Evolutionary conservation across 2,329 filamentous ascomycete genomes (phyloP).

Genomic region (Tolypocladium album): DNA sequence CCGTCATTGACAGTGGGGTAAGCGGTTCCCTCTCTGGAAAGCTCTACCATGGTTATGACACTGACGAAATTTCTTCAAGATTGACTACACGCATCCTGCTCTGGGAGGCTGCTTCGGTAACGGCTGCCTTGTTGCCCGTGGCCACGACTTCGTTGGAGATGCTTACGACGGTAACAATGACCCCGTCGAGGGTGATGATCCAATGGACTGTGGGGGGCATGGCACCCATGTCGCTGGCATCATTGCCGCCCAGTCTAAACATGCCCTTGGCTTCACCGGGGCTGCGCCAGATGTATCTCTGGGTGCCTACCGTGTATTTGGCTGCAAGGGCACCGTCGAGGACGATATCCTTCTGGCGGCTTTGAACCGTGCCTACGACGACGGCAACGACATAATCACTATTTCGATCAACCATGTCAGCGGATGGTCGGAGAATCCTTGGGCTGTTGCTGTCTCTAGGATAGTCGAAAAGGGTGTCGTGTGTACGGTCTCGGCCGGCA

Average conservation of each 20-base stretch:
- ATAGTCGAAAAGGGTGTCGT: slow-evolving; percentile 30
- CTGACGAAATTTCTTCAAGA: slow-evolving; percentile 14
- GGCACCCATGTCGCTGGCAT: slow-evolving; percentile 13
- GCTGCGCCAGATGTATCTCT: not conserved
- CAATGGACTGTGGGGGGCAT: slow-evolving; percentile 9
- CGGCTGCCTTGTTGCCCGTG: slow-evolving; percentile 26
- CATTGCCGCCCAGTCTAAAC: slow-evolving; percentile 10
- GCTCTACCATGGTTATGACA: no score
- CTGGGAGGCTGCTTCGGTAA: slow-evolving; percentile 48
- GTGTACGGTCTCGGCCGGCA: slow-evolving; percentile 41
- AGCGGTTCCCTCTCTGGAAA: not conserved
- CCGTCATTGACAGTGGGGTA: slow-evolving; percentile 41
- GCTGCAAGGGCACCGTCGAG: slow-evolving; percentile 14
- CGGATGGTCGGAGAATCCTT: slow-evolving; percentile 24
- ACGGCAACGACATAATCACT: slow-evolving; percentile 28
- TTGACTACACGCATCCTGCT: slow-evolving; percentile 49
- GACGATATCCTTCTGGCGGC: slow-evolving; percentile 41
- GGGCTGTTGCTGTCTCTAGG: slow-evolving; percentile 29
- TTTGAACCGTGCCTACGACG: slow-evolving; percentile 31
- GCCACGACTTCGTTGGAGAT: slow-evolving; percentile 15
- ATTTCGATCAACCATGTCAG: slow-evolving; percentile 9
- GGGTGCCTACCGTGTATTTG: not conserved
- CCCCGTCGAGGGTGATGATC: slow-evolving; percentile 9
- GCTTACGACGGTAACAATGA: slow-evolving; percentile 5
- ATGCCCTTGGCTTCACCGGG: not conserved